Evolutionary conservation across 768 basidiomycete genomes (phyloP), one percentile per base, ranked within the genome.

Genomic region (Auricularia cornea): DNA sequence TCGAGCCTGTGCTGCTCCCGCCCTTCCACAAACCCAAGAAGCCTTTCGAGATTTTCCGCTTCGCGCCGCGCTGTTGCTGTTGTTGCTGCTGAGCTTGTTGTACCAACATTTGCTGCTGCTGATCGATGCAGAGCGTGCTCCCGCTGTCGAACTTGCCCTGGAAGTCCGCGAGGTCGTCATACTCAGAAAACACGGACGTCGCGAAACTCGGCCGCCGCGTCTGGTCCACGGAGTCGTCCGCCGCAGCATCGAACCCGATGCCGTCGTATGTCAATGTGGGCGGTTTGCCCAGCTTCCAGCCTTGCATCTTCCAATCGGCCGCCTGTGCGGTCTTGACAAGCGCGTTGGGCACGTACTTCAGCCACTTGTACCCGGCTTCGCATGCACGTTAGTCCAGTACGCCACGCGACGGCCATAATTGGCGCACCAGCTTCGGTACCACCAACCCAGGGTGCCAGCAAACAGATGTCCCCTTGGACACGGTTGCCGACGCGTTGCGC

Each of bases 391-490:
- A 71, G 63, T 38, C 23, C 60, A 63, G 66, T 51, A 63, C 31
- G 48, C 20, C 61, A 63, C 64, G 56, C 64, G 26, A 33, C 32
- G 38, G 38, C 10, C 59, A 59, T 1, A 57, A 32, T 30, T 29
- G 62, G 76, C 92, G 71, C 73, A 94, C 94, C 88, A 67, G 82
- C 88, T 73, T 96, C 96, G 51, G 87, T 84, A 29, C 89, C 86
- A n/a, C 90, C 89, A 29, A 98, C 93, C 97, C 97, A 99, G 23
- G 96, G 96, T 0, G 96, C 94, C 28, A 99, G 79, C 32, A 99
- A 75, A 70, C 93, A 92, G 14, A 98, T 76, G 63, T 91, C 86
- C 26, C 96, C 96, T 52, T 82, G 80, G 61, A 98, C 84, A 31
- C 92, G 87, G 26, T 86, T 80, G 2, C 86, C 86, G 31, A 85